Evolutionary conservation across 306 rosid genomes (phyloP), one percentile per base, ranked within the genome.

Genomic region (Cajanus cajan): DNA sequence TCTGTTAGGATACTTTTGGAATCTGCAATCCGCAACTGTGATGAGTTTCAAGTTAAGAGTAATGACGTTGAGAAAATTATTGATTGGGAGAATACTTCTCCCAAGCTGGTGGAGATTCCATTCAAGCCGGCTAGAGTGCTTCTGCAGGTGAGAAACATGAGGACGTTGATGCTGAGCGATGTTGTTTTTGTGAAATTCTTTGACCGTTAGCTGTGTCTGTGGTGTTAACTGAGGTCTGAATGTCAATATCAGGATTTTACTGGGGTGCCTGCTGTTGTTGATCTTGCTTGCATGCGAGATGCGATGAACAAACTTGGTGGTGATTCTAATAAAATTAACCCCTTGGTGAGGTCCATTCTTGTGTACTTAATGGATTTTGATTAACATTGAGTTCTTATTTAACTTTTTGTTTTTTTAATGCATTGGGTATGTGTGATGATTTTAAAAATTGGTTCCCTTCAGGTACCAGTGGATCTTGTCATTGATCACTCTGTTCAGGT

Each of bases 401-500:
- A n/a, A n/a, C n/a, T 51, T 48, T 13, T 33, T 3, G 3, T 28
- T 19, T 63, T 70, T 63, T n/a, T 18, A 2, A 6, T 45, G 22
- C 8, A 7, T 62, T 15, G 14, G 25, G 19, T 5, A 19, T 34
- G 31, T 58, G 31, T 74, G 54, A 52, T 52, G 50, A 72, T 83
- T 71, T 83, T 28, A 8, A 39, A n/a, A 80, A 33, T 74, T 57
- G 69, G 31, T 12, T 69, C 65, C 69, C 36, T 84, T 76, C 88
- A 94, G 98, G 97, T 94, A 66, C 98, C 98, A 0, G 98, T 94
- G 12, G 97, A 94, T 83, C 97, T 94, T 74, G 98, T 94, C 88
- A 94, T 94, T 86, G 98, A 94, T 84, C 98, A 94, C 89, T 94
- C 98, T 12, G 98, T 94, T 88, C 98, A 94, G 82, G 98, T 94